These are phyloP conservation scores for Ophiostoma ips DNA, from an alignment of 2,329 filamentous ascomycete genomes.

Conservation along the genomic window DNA sequence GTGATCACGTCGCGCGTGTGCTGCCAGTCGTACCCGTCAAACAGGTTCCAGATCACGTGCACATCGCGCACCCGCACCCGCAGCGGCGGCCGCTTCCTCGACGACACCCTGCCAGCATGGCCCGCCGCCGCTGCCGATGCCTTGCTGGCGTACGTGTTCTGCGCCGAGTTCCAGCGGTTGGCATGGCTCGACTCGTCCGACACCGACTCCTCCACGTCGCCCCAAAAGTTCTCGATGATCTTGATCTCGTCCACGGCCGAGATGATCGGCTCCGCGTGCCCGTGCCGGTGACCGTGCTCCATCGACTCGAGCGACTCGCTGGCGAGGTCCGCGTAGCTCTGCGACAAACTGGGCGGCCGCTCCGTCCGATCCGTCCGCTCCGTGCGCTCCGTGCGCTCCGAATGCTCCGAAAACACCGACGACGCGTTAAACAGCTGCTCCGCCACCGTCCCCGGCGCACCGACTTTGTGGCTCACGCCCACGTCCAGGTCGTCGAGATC, in stretches of 20 bases:
- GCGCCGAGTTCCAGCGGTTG: conserved; percentile 66
- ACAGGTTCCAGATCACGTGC: conserved; percentile 93
- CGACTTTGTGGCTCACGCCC: neutral
- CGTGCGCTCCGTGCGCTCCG: conserved; percentile 22
- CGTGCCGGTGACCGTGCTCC: neutral
- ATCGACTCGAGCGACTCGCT: neutral
- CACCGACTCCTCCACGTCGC: conserved; percentile 46
- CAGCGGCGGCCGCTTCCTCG: conserved; percentile 40
- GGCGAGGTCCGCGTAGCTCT: neutral
- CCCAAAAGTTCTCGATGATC: conserved; percentile 54
- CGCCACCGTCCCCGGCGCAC: conserved; percentile 17
- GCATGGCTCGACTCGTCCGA: conserved; percentile 7
- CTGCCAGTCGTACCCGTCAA: conserved; percentile 95
- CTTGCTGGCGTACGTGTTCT: conserved; percentile 53
- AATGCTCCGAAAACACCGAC: conserved; percentile 25
- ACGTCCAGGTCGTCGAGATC: conserved; percentile 4
- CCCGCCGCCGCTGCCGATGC: conserved; percentile 27
- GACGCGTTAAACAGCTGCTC: conserved; percentile 36
- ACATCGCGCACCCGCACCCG: conserved; percentile 70
- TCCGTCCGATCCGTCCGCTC: conserved; percentile 24
- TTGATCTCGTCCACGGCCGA: conserved; percentile 13
- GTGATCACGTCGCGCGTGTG: conserved; percentile 74
- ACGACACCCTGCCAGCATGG: neutral
- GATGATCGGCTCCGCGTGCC: neutral
- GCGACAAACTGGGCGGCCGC: conserved; percentile 5